Conservation (phyloP, 2,329 filamentous ascomycete species). For the Fusarium fujikuroi region DNA sequence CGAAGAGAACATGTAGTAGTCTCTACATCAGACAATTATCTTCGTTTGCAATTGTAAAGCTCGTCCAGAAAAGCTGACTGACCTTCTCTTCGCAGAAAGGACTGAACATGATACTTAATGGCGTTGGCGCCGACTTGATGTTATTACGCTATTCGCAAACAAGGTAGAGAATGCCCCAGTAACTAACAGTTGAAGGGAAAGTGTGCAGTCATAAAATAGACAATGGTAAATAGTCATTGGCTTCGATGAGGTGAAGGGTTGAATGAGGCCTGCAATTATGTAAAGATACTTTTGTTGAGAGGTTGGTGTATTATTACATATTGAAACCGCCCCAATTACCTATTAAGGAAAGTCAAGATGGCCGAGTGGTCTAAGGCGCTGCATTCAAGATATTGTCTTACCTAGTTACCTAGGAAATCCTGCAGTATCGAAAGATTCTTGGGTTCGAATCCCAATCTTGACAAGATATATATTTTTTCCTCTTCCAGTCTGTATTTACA, state of each 20-base stretch:
- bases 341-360: background rate
- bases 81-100: background rate
- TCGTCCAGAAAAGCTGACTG: background rate
- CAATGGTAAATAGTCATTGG: background rate
- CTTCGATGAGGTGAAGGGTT: background rate
- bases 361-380: slow-evolving; percentile 8
- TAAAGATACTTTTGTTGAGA: background rate
- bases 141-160: background rate
- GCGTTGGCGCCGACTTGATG: background rate
- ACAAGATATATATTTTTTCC: background rate
- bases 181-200: background rate
- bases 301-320: too few relatives aligned
- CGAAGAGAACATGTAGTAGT: fast-evolving
- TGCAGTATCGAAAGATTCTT: slow-evolving; percentile 14
- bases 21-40: fast-evolving
- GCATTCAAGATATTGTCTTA: background rate
- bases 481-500: too few relatives aligned
- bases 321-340: too few relatives aligned
- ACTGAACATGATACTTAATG: background rate
- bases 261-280: background rate
- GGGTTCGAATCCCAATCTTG: slow-evolving; percentile 21
- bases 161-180: fast-evolving
- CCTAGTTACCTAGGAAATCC: fast-evolving
- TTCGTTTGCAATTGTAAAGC: background rate
- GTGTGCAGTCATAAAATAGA: background rate